Conservation (phyloP, 2,329 filamentous ascomycete species). For the Diaporthe sp. region DNA sequence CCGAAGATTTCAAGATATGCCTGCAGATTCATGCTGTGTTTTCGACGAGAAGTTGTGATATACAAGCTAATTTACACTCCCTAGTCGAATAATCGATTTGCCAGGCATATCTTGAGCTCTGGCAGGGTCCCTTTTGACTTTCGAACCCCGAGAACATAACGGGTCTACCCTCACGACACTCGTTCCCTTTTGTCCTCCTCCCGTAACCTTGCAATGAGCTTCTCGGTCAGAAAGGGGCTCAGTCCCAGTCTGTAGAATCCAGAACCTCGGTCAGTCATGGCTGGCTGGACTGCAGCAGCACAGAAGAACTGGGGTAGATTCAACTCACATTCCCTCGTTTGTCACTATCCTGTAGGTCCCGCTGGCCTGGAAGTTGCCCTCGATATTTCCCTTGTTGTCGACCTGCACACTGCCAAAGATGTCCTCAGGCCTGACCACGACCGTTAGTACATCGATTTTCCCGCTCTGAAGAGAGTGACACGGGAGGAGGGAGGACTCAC, state of each 20-base stretch:
- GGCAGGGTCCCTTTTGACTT: not conserved
- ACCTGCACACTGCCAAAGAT: constrained; percentile 78
- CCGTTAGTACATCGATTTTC: not conserved
- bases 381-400: constrained; percentile 66
- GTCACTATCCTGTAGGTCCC: constrained; percentile 57
- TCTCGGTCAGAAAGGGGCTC: constrained; percentile 38
- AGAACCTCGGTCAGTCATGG: not conserved
- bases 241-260: constrained; percentile 32
- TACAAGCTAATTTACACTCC: not conserved
- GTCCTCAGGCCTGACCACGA: constrained; percentile 66
- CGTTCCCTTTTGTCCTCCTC: constrained; percentile 37
- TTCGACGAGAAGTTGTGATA: not conserved
- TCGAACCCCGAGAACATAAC: not conserved
- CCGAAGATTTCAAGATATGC: not conserved
- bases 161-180: not conserved
- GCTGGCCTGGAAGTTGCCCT: constrained; percentile 70
- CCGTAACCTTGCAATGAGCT: constrained; percentile 35
- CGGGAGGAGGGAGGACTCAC: constrained; percentile 39
- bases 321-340: constrained; percentile 40
- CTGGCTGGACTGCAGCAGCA: not conserved
- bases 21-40: rapidly evolving
- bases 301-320: not conserved
- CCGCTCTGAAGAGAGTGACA: not conserved
- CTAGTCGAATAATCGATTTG: not conserved
- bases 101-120: not conserved